A percentile compares a stretch with the other conserved stretches of the same genome.
Evolutionary conservation across 2,329 filamentous ascomycete species (phyloP).

Genomic region (Trichoderma asperellum): DNA sequence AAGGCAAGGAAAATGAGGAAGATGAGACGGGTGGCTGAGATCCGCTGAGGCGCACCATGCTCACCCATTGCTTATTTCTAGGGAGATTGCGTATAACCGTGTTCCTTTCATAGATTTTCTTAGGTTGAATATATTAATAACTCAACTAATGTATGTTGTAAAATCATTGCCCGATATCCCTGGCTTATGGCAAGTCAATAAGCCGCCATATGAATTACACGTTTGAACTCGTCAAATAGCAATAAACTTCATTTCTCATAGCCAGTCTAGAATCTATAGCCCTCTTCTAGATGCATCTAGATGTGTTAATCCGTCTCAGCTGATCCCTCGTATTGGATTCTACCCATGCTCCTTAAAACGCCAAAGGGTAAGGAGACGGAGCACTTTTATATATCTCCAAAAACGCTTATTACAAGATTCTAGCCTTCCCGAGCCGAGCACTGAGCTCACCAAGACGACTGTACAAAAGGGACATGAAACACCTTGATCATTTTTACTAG

Average conservation of each 20-base stretch:
- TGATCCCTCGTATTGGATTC: not conserved
- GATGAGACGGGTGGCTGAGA: no score
- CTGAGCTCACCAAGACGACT: not conserved
- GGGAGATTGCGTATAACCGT: no score
- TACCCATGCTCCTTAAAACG: not conserved
- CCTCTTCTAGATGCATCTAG: not conserved
- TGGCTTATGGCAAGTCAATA: not conserved
- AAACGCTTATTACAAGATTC: slow-evolving; percentile 11
- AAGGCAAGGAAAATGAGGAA: no score
- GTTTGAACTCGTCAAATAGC: not conserved
- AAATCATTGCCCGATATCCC: not conserved
- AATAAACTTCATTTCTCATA: slow-evolving; percentile 18
- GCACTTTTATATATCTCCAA: slow-evolving; percentile 8
- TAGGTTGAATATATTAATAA: no score
- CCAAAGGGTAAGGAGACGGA: not conserved
- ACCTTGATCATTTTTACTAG: not conserved
- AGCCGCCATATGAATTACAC: not conserved
- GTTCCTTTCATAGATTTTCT: no score
- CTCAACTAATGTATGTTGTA: no score
- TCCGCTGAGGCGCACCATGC: no score
- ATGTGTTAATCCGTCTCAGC: not conserved
- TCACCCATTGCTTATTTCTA: no score
- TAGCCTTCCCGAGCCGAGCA: not conserved
- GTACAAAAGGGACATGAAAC: not conserved
- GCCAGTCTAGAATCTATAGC: not conserved